Evolutionary conservation across 1,284 basidiomycete genomes (phyloP).

Genomic region (Fomitopsis betulina): DNA sequence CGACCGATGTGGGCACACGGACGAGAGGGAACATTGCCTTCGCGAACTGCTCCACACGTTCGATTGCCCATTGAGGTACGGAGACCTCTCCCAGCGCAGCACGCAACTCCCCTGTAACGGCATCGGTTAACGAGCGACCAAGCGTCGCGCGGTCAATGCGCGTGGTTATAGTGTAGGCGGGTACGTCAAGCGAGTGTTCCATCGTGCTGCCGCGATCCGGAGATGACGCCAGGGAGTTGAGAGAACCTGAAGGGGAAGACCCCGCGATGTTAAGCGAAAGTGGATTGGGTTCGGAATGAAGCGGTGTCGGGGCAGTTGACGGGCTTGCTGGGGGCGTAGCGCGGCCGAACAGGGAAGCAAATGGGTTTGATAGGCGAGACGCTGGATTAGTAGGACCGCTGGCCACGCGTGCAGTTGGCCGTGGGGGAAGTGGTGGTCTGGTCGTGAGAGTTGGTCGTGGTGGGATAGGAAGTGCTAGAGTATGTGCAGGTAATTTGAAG

Average conservation of each 20-base stretch:
- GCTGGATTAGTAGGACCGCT: conserved; percentile 11
- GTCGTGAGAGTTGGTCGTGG: conserved; percentile 38
- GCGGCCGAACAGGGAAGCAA: conserved; percentile 62
- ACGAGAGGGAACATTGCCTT: conserved; percentile 22
- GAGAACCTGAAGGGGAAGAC: neutral
- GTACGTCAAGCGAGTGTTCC: conserved; percentile 37
- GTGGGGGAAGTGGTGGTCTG: conserved; percentile 64
- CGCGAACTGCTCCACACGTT: conserved; percentile 56
- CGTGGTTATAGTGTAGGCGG: conserved; percentile 53
- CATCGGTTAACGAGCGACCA: conserved; percentile 53
- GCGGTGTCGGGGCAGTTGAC: conserved; percentile 30
- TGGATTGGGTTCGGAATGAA: conserved; percentile 20
- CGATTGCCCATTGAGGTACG: conserved; percentile 60
- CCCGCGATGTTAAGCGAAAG: conserved; percentile 4
- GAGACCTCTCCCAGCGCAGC: conserved; percentile 33
- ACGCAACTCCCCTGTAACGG: conserved; percentile 55
- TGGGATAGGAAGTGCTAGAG: conserved; percentile 61
- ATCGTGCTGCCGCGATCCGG: neutral
- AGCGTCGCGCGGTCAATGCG: conserved; percentile 53
- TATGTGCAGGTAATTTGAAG: conserved; percentile 45
- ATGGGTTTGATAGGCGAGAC: conserved; percentile 56
- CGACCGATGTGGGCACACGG: neutral
- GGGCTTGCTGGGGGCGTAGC: conserved; percentile 24
- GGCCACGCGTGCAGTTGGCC: conserved; percentile 31
- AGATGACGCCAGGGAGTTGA: neutral